phyloP scores from a whole-genome alignment of 176 grass and related monocot genomes.

The Paspalum notatum region DNA sequence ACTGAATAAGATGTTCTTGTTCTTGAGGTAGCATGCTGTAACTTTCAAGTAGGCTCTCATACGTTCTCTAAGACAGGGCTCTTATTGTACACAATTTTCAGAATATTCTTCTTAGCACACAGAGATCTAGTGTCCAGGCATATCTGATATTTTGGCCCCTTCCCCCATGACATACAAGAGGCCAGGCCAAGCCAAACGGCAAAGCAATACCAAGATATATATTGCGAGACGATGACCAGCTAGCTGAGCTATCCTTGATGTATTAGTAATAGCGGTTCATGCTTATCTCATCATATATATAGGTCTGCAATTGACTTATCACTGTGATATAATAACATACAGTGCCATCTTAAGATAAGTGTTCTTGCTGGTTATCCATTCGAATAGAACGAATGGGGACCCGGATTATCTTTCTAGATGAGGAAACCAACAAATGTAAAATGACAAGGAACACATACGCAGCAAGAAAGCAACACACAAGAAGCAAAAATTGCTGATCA shows the following conservation, averaged over 20 bases:
- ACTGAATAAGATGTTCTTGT: not conserved
- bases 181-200: not conserved
- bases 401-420: not conserved
- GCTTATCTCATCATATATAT: constrained; percentile 26
- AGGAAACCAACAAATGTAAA: not conserved
- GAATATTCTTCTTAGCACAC: constrained; percentile 16
- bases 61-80: not conserved
- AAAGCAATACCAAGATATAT: not conserved
- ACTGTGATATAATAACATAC: constrained; percentile 13
- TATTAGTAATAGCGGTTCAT: constrained; percentile 26
- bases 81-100: not conserved
- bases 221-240: not conserved
- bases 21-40: not conserved
- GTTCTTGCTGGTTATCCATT: constrained; percentile 37
- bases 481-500: constrained; percentile 1
- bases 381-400: not conserved
- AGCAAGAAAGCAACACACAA: not conserved
- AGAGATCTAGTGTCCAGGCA: not conserved
- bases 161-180: not conserved
- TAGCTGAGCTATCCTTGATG: constrained; percentile 4
- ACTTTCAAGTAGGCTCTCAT: not conserved
- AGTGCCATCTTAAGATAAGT: constrained; percentile 26
- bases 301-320: constrained; percentile 43
- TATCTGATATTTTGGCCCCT: constrained; percentile 4
- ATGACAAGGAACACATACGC: constrained; percentile 5